Evolutionary conservation across 116 monocot genomes (phyloP).

Genomic region (Zostera marina): DNA sequence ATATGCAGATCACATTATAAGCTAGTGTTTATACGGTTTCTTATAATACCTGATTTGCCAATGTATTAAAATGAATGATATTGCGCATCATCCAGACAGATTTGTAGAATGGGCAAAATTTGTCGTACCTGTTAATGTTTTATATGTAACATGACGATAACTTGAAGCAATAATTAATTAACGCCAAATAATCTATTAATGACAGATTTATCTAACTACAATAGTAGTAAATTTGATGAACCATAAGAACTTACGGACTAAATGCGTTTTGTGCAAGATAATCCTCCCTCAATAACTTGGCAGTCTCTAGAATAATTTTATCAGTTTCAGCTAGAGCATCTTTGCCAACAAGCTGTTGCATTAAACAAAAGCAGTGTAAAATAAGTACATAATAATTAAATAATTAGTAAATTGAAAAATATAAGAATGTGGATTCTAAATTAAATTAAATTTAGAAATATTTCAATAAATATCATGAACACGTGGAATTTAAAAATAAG

Average conservation of each 20-base stretch:
- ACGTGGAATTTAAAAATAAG: no score
- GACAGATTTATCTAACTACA: background rate
- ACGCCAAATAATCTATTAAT: background rate
- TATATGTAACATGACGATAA: background rate
- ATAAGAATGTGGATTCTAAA: no score
- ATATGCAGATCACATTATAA: background rate
- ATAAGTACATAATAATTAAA: background rate
- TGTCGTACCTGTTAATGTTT: constrained; percentile 63
- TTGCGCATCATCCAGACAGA: constrained; percentile 99
- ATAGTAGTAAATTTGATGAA: background rate
- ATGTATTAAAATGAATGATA: constrained; percentile 87
- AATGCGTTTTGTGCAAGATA: constrained; percentile 99
- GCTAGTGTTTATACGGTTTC: background rate
- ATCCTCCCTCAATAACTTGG: constrained; percentile 98
- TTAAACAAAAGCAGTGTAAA: background rate
- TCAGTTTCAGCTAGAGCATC: constrained; percentile 97
- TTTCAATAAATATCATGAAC: no score
- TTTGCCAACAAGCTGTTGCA: constrained; percentile 99
- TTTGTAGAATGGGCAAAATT: constrained; percentile 98
- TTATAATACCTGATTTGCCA: constrained; percentile 82
- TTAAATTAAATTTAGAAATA: no score
- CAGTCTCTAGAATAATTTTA: constrained; percentile 90
- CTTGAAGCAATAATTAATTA: background rate
- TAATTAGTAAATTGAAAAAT: no score
- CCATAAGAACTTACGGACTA: constrained; percentile 48